A percentile compares a stretch with the other conserved stretches of the same genome.
Conservation (phyloP, 192 early-diverging fungal species). For the Backusella tuberculispora region DNA sequence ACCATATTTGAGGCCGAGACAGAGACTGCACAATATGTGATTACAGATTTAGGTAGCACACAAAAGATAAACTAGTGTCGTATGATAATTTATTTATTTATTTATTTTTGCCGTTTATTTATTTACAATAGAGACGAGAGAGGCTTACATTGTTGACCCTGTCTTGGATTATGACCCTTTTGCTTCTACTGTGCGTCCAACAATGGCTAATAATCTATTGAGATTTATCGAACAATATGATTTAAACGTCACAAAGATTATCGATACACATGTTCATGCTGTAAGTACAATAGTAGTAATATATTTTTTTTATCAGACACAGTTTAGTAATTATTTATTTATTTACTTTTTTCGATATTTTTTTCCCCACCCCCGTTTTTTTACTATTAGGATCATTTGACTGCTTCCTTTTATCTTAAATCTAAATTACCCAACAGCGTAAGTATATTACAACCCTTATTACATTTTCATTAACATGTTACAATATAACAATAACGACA, state of each 20-base stretch:
- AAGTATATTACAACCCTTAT: neutral
- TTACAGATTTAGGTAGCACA: slow-evolving; percentile 38
- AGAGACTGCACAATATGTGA: slow-evolving; percentile 39
- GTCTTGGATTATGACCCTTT: slow-evolving; percentile 40
- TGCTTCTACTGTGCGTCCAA: slow-evolving; percentile 21
- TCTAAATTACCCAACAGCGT: slow-evolving; percentile 25
- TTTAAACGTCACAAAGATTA: slow-evolving; percentile 34
- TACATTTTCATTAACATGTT: too few relatives aligned
- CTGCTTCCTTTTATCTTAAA: slow-evolving; percentile 36
- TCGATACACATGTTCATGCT: slow-evolving; percentile 43
- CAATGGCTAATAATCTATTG: slow-evolving; percentile 27
- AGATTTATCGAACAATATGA: slow-evolving; percentile 30
- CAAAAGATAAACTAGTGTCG: neutral
- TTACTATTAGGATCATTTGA: slow-evolving; percentile 39
- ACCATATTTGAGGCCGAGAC: slow-evolving; percentile 34
- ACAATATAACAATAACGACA: too few relatives aligned
- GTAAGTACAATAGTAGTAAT: slow-evolving; percentile 21
- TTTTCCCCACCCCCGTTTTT: slow-evolving; percentile 15
- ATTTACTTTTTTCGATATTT: neutral
- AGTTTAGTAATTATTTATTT: neutral
- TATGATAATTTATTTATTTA: slow-evolving; percentile 8
- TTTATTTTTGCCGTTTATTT: neutral
- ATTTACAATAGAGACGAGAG: slow-evolving; percentile 28
- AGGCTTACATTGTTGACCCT: slow-evolving; percentile 37
- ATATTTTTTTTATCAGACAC: slow-evolving; percentile 1